These are phyloP conservation scores for Leccinum uliginosum DNA, from an alignment of 768 basidiomycete species.

Conservation along the genomic window DNA sequence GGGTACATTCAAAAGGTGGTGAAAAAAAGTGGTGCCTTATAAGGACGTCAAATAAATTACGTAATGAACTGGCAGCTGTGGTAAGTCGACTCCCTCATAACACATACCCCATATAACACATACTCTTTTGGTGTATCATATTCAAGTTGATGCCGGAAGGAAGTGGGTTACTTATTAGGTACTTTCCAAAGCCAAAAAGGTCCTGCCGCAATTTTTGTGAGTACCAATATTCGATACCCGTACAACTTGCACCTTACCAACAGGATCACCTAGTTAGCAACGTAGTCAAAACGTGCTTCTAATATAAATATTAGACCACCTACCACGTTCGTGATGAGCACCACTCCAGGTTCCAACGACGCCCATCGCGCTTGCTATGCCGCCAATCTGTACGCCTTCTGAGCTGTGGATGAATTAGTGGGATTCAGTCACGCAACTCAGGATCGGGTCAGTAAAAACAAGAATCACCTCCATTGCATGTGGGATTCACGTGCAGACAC, in stretches of 20 bases:
- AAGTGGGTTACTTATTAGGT: conserved; percentile 32
- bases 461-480: conserved; percentile 57
- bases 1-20: conserved; percentile 7
- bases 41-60: conserved; percentile 5
- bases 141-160: conserved; percentile 34
- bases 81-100: too few relatives aligned
- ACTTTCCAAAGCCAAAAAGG: conserved; percentile 75
- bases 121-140: too few relatives aligned
- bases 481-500: conserved; percentile 48
- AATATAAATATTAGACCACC: background rate
- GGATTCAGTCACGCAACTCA: background rate
- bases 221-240: background rate
- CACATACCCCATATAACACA: too few relatives aligned
- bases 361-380: conserved; percentile 60
- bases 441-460: conserved; percentile 1
- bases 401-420: conserved; percentile 38
- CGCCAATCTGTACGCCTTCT: conserved; percentile 64
- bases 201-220: conserved; percentile 33
- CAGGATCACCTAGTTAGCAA: conserved; percentile 52
- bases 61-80: too few relatives aligned
- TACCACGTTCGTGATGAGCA: conserved; percentile 53
- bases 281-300: background rate
- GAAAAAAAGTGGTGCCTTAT: background rate
- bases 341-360: conserved; percentile 69
- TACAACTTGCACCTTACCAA: conserved; percentile 40